Evolutionary conservation across 1,284 basidiomycete species (phyloP), one percentile per base, ranked within the genome.

Genomic region (Athelia psychrophila): DNA sequence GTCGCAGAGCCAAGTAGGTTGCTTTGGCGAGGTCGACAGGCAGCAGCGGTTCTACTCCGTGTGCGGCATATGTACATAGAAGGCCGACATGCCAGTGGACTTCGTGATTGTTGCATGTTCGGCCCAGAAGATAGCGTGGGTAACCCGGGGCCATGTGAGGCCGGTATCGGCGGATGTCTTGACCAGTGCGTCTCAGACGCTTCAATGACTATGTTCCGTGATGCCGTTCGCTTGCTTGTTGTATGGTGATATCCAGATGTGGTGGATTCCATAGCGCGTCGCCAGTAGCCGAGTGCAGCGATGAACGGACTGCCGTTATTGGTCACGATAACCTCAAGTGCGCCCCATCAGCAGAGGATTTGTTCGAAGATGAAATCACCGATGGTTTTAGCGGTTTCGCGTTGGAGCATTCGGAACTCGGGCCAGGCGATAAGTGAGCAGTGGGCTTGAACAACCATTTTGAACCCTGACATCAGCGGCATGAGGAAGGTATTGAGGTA

Each of bases 221-320:
- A 71, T 53, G 0, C 76, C 68, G 47, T 78, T 78, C 0, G 68
- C 70, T 3, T 62, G 63, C 0, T 72, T 78, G 51, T 80, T 80
- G 53, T 80, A 80, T 0, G 63, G 63, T 0, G 70, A 74, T 8
- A 80, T 77, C 0, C 62, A 46, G 27, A 80, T 76, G 32, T 76
- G 69, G 0, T 54, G 38, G 13, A 80, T 68, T 2, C 61, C 44
- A 49, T 75, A 78, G 1, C 61, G 56, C 6, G 65, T 51, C 0
- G 54, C 53, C 0, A 79, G 16, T 63, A 54, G 0, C 62, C 57
- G 2, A 71, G 24, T 0, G 72, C 77, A 19, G 58, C 60, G 0
- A 75, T 45, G 19, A 74, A 69, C 0, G 67, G 54, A 1, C 60
- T 23, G 0, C 71, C 69, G 50, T 74, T 75, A 49, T 68, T 65